Conservation (phyloP, 805 yeast species). For the Saturnispora zaruensis region DNA sequence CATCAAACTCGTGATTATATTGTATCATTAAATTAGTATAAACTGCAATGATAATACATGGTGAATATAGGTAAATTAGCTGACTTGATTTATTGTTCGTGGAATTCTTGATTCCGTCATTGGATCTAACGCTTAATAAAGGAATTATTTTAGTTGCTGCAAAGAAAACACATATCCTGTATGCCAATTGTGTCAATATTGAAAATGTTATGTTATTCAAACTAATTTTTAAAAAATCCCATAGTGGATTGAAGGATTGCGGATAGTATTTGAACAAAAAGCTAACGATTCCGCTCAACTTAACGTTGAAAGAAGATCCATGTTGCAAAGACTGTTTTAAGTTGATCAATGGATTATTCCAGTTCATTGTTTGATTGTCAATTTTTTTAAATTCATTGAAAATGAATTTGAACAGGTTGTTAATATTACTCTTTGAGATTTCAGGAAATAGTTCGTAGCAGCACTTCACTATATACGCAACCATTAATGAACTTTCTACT, state of each 20-base stretch:
- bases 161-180: conserved; percentile 73
- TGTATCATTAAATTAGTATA: conserved; percentile 91
- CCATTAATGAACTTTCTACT: conserved; percentile 77
- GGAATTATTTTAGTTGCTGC: conserved; percentile 95
- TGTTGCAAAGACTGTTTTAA: conserved; percentile 11
- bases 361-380: conserved; percentile 26
- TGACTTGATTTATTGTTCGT: background rate
- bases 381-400: conserved; percentile 25
- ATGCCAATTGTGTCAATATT: conserved; percentile 70
- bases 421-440: conserved; percentile 44
- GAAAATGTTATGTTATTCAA: conserved; percentile 37
- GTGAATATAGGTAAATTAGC: conserved; percentile 73
- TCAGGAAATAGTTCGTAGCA: conserved; percentile 90
- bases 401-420: conserved; percentile 28
- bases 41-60: conserved; percentile 89
- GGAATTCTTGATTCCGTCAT: background rate
- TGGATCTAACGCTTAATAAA: conserved; percentile 29
- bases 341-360: background rate
- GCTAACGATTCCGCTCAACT: conserved; percentile 12
- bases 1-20: conserved; percentile 67
- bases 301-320: conserved; percentile 8
- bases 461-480: conserved; percentile 88
- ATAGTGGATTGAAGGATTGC: conserved; percentile 26
- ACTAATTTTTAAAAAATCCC: conserved; percentile 41
- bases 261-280: conserved; percentile 2